Base-by-base conservation (phyloP, 148 eudicot species). In the Silene uniflora region DNA sequence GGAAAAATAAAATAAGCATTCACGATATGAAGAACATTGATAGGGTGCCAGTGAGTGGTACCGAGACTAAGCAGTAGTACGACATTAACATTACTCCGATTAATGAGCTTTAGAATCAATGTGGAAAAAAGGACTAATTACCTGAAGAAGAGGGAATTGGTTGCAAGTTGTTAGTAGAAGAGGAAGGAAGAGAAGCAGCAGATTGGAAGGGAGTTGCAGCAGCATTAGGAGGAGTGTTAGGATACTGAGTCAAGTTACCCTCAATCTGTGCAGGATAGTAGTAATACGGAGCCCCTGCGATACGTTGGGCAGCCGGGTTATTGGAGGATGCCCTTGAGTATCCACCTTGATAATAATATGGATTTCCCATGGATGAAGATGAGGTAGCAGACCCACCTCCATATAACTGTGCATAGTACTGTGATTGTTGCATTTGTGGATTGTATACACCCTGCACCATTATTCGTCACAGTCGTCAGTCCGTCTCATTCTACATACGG, bases 361-460 rank as follows among this genome's bases (percentile, higher is more conserved):
- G 91, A 24, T 71, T 44, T 25, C 84, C 87, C 71, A 84, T 66
- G 4, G 84, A 22, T 16, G 85, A 75, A 39, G 88, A 69, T 1
- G 89, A 73, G 44, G 88, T 55, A 23, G 88, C 47, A 23, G 79
- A 32, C 69, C 90, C 83, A 71, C 76, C 67, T 7, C 74, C 97
- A 68, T 88, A 86, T 39, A 80, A 42, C 63, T 91, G 89, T 73
- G 85, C 82, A 77, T 88, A 91, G 74, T 90, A 91, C 63, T 87
- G 88, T 27, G 86, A 73, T 77, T 87, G 92, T 60, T 88, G 89
- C 44, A 80, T 60, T 65, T 89, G 93, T 66, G 86, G 89, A 75
- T 88, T 89, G 83, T 89, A 90, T 67, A 81, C 74, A 11, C 78
- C 83, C 97, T 91, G 88, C 77, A 63, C 72, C 18, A 46, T 59